These are phyloP conservation scores for Fusarium pininemorale DNA, from an alignment of 2,329 filamentous ascomycete species.

Conservation along the genomic window DNA sequence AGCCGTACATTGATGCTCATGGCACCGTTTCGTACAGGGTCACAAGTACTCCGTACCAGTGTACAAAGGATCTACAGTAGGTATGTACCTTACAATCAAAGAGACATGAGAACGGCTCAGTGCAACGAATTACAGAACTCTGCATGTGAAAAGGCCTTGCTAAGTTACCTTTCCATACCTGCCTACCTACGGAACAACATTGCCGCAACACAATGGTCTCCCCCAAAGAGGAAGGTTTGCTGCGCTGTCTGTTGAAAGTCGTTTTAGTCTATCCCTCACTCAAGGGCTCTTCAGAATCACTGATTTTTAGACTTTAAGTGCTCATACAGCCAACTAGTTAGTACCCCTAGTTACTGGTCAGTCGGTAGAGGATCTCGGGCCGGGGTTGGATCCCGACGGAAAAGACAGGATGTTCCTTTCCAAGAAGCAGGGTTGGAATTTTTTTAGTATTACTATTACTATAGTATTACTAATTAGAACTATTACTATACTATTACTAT, in stretches of 20 bases:
- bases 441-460: no score
- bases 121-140: not conserved
- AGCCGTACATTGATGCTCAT: not conserved
- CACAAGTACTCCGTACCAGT: not conserved
- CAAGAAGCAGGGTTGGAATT: no score
- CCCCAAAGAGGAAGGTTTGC: slow-evolving; percentile 11
- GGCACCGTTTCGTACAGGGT: not conserved
- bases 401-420: slow-evolving; percentile 2
- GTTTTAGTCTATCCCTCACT: not conserved
- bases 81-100: not conserved
- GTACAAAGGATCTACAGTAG: not conserved
- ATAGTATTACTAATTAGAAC: no score
- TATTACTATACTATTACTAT: no score
- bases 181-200: not conserved
- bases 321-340: not conserved
- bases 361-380: slow-evolving; percentile 20
- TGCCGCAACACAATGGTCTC: not conserved
- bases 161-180: not conserved
- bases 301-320: not conserved
- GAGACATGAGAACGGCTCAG: not conserved
- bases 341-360: not conserved
- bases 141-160: not conserved
- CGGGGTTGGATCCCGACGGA: slow-evolving; percentile 25
- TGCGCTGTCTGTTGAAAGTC: slow-evolving; percentile 6
- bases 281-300: not conserved